These are phyloP conservation scores for Collybia sp. DNA, from an alignment of 768 basidiomycete genomes.

Conservation along the genomic window DNA sequence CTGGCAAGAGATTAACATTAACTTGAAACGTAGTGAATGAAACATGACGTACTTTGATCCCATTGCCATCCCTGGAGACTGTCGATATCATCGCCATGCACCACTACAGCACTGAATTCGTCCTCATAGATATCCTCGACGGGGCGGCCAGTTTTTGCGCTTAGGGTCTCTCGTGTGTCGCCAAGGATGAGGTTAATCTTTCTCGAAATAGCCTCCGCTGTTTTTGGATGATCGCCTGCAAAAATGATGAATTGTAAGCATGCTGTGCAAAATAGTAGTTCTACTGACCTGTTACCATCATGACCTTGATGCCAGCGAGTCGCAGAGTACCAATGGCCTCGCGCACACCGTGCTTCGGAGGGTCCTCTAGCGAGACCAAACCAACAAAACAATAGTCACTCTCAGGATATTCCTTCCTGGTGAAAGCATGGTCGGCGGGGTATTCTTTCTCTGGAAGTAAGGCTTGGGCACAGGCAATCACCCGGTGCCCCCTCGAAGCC, in stretches of 20 bases:
- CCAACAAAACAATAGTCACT: conserved; percentile 60
- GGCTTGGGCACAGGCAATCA: conserved; percentile 65
- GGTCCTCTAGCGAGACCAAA: conserved; percentile 65
- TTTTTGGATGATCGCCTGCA: conserved; percentile 65
- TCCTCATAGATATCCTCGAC: conserved; percentile 63
- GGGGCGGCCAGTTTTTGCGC: conserved; percentile 48
- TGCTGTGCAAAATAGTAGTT: background rate
- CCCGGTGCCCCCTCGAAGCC: conserved; percentile 73
- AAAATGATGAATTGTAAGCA: background rate
- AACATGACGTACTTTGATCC: conserved; percentile 52
- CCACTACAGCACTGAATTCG: conserved; percentile 59
- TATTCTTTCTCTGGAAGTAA: conserved; percentile 49
- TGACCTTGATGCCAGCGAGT: conserved; percentile 69
- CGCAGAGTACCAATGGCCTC: conserved; percentile 69
- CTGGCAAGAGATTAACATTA: conserved; percentile 27
- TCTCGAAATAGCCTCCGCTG: conserved; percentile 68
- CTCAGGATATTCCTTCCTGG: conserved; percentile 53
- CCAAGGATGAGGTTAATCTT: conserved; percentile 69
- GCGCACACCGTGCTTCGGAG: conserved; percentile 67
- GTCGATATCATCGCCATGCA: conserved; percentile 69
- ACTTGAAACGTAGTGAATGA: background rate
- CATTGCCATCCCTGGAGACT: conserved; percentile 66
- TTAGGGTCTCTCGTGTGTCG: conserved; percentile 59
- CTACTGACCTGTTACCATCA: conserved; percentile 65
- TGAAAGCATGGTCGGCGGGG: conserved; percentile 43